A percentile compares a stretch with the other conserved stretches of the same genome.
Conservation (phyloP, 306 rosid species). For the Vigna unguiculata region DNA sequence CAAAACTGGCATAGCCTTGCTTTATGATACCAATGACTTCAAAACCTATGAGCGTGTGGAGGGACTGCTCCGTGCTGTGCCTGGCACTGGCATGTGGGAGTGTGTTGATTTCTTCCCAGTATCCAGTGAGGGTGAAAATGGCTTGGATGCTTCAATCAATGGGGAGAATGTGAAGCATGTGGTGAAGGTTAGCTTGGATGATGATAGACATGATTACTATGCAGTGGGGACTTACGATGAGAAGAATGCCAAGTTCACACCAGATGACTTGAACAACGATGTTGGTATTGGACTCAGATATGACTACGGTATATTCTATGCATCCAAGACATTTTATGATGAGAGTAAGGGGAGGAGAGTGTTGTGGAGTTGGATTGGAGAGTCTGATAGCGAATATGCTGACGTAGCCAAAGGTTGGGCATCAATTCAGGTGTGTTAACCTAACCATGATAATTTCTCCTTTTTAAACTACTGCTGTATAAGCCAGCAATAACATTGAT, state of each 20-base stretch:
- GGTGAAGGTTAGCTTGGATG: slow-evolving; percentile 77
- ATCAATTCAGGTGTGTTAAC: slow-evolving; percentile 65
- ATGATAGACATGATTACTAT: slow-evolving; percentile 81
- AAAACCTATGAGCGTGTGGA: slow-evolving; percentile 57
- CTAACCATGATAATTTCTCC: neutral
- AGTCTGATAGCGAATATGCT: slow-evolving; percentile 81
- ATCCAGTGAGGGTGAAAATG: slow-evolving; percentile 43
- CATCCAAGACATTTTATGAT: slow-evolving; percentile 85
- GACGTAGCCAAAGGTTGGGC: slow-evolving; percentile 94
- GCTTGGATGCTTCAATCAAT: slow-evolving; percentile 63
- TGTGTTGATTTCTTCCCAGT: slow-evolving; percentile 87
- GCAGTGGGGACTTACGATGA: slow-evolving; percentile 79
- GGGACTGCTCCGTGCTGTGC: slow-evolving; percentile 66
- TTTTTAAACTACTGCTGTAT: neutral
- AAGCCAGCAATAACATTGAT: neutral
- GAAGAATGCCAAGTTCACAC: slow-evolving; percentile 54
- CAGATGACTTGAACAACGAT: slow-evolving; percentile 63
- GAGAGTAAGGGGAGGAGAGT: slow-evolving; percentile 66
- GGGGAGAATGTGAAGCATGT: slow-evolving; percentile 78
- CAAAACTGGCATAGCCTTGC: slow-evolving; percentile 71
- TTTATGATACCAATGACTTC: slow-evolving; percentile 78
- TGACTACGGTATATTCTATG: slow-evolving; percentile 83
- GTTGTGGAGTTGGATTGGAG: slow-evolving; percentile 95
- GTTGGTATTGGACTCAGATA: slow-evolving; percentile 82
- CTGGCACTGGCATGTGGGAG: slow-evolving; percentile 93